A percentile compares a stretch with the other conserved stretches of the same genome.
Evolutionary conservation across 176 grass and related monocot species (phyloP).

Genomic region (sorghum (Sorghum bicolor)): DNA sequence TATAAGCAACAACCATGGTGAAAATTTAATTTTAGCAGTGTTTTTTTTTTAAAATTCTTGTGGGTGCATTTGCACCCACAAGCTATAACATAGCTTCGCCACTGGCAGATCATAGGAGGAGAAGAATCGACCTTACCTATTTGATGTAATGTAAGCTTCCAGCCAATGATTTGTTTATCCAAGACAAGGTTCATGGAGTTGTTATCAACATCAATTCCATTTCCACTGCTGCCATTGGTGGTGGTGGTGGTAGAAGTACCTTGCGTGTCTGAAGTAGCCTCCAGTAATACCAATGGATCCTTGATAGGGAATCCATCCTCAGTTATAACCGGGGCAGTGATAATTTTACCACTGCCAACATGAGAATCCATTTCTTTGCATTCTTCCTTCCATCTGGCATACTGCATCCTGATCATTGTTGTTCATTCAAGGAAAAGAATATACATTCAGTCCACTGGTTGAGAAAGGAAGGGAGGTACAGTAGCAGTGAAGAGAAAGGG

Average conservation of each 20-base stretch:
- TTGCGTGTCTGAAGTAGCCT: constrained; percentile 46
- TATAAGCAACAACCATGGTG: too few species aligned
- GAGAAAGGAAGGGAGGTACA: not conserved
- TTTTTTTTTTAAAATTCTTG: too few species aligned
- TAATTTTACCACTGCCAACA: constrained; percentile 72
- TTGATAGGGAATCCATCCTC: constrained; percentile 71
- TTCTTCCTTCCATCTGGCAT: constrained; percentile 81
- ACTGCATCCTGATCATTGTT: constrained; percentile 54
- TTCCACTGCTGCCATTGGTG: not conserved
- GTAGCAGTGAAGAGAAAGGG: not conserved
- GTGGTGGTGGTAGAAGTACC: not conserved
- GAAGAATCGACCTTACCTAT: constrained; percentile 54
- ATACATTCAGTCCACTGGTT: not conserved
- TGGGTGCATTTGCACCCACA: too few species aligned
- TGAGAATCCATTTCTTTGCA: constrained; percentile 78
- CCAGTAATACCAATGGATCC: constrained; percentile 82
- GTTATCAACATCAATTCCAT: constrained; percentile 3
- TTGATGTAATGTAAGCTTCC: constrained; percentile 89
- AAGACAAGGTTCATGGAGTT: not conserved
- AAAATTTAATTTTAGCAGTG: too few species aligned
- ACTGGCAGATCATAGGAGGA: not conserved
- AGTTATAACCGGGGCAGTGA: constrained; percentile 83
- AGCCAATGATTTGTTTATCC: constrained; percentile 70
- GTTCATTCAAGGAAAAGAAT: not conserved
- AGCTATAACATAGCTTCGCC: too few species aligned